Evolutionary conservation across 208 protist species (phyloP).

Genomic region (Vickermania spadyakhi): DNA sequence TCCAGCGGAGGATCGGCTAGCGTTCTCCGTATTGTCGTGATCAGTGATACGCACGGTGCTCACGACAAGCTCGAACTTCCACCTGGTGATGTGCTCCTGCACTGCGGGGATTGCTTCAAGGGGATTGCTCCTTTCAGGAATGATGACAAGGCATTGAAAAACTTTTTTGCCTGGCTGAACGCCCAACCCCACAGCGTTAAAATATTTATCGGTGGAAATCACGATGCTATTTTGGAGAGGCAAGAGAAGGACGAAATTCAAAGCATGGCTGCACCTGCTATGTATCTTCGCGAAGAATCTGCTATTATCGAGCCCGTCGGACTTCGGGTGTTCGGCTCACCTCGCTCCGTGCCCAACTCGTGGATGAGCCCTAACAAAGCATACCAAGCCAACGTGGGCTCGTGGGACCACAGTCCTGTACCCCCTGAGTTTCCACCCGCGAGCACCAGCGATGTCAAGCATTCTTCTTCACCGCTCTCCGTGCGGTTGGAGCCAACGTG

Average conservation of each 20-base stretch:
- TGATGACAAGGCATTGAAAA: slow-evolving; percentile 11
- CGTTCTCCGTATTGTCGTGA: slow-evolving; percentile 51
- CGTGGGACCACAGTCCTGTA: neutral
- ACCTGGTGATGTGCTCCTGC: slow-evolving; percentile 50
- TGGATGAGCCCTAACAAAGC: slow-evolving; percentile 40
- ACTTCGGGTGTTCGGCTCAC: slow-evolving; percentile 50
- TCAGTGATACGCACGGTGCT: slow-evolving; percentile 68
- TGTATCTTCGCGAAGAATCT: slow-evolving; percentile 46
- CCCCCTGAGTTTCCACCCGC: neutral
- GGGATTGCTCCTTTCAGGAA: slow-evolving; percentile 17
- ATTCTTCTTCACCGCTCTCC: neutral
- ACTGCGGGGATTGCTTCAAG: slow-evolving; percentile 57
- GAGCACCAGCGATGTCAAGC: neutral
- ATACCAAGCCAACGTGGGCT: slow-evolving; percentile 25
- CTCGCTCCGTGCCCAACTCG: slow-evolving; percentile 41
- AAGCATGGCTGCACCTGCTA: slow-evolving; percentile 25
- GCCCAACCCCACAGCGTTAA: slow-evolving; percentile 73
- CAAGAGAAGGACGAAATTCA: slow-evolving; percentile 17
- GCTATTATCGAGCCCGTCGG: slow-evolving; percentile 29
- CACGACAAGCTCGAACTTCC: slow-evolving; percentile 41
- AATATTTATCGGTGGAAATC: slow-evolving; percentile 81
- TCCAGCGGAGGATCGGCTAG: too few species aligned
- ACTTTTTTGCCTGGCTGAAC: slow-evolving; percentile 60
- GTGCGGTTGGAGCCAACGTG: slow-evolving; percentile 21
- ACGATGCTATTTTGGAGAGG: slow-evolving; percentile 35